Evolutionary conservation across 148 eudicot species (phyloP).

Genomic region (Cornus kousa): DNA sequence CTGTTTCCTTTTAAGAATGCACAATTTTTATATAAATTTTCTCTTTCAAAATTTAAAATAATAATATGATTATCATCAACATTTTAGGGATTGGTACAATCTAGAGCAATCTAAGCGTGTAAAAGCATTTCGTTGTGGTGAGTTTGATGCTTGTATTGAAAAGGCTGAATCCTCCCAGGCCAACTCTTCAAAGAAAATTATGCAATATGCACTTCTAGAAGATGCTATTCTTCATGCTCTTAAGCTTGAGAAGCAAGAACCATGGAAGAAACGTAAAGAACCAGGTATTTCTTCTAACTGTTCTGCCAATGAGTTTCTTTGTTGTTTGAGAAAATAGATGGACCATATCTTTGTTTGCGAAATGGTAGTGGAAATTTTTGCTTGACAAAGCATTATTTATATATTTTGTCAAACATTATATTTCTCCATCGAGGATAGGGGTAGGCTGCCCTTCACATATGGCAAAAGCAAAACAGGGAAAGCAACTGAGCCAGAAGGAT

Average conservation of each 20-base stretch:
- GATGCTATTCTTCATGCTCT: conserved; percentile 30
- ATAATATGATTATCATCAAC: conserved; percentile 10
- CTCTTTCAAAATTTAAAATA: neutral
- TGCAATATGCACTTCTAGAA: conserved; percentile 12
- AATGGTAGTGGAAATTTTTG: neutral
- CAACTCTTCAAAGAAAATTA: neutral
- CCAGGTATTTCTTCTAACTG: conserved; percentile 23
- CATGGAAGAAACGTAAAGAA: conserved; percentile 18
- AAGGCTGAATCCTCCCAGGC: conserved; percentile 15
- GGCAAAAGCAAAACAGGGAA: neutral
- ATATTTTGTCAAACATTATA: too few species aligned
- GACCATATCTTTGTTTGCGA: neutral
- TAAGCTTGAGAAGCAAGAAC: conserved; percentile 28
- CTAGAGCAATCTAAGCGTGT: conserved; percentile 26
- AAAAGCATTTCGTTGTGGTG: conserved; percentile 33
- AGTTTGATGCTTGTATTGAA: conserved; percentile 26
- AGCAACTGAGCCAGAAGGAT: neutral
- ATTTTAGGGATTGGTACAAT: conserved; percentile 36
- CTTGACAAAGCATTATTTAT: too few species aligned
- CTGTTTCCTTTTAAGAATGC: neutral
- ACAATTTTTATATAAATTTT: neutral
- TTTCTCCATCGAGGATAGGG: neutral
- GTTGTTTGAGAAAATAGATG: neutral
- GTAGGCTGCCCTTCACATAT: neutral
- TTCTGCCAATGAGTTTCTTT: neutral